Conservation (phyloP, 495 filamentous ascomycete genomes). For the Ramalina intermedia region DNA sequence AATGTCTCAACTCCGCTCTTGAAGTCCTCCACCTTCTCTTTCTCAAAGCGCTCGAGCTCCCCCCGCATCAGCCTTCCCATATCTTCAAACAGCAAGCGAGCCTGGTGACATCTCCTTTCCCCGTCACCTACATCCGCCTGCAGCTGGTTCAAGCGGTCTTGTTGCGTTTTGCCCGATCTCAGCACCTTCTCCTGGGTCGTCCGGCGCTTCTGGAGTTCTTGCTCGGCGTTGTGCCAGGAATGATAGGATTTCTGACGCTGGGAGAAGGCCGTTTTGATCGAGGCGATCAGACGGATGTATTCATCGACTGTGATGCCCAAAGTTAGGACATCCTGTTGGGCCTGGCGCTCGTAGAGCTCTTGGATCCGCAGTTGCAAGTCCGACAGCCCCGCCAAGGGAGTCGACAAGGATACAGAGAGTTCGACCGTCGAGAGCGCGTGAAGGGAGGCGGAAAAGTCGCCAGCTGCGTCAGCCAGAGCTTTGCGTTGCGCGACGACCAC, state of each 20-base stretch:
- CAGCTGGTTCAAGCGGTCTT: slow-evolving; percentile 83
- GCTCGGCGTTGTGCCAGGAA: slow-evolving; percentile 79
- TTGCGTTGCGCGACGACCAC: slow-evolving; percentile 82
- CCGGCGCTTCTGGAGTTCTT: slow-evolving; percentile 76
- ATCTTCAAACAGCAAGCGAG: slow-evolving; percentile 82
- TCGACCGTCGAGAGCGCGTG: slow-evolving; percentile 81
- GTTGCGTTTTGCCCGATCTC: slow-evolving; percentile 83
- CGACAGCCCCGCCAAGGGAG: slow-evolving; percentile 75
- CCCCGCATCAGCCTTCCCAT: slow-evolving; percentile 87
- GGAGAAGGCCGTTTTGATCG: slow-evolving; percentile 77
- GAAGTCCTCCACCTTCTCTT: slow-evolving; percentile 97
- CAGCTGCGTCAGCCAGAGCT: slow-evolving; percentile 79
- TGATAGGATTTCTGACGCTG: slow-evolving; percentile 93
- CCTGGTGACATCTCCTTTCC: slow-evolving; percentile 84
- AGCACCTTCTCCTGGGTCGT: slow-evolving; percentile 79
- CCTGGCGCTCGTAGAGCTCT: slow-evolving; percentile 91
- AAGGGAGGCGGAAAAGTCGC: slow-evolving; percentile 83
- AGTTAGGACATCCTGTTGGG: slow-evolving; percentile 91
- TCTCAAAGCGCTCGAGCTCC: slow-evolving; percentile 88
- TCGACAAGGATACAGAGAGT: slow-evolving; percentile 74
- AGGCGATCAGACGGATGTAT: slow-evolving; percentile 90
- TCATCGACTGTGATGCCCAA: slow-evolving; percentile 96
- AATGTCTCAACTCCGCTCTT: slow-evolving; percentile 97
- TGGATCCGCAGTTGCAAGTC: slow-evolving; percentile 86
- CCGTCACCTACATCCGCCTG: slow-evolving; percentile 86